Percentiles rank a stretch among this genome's conserved stretches.
These are phyloP conservation scores for Sphaerobolus stellatus DNA, from an alignment of 1,284 basidiomycete species.

Conservation along the genomic window DNA sequence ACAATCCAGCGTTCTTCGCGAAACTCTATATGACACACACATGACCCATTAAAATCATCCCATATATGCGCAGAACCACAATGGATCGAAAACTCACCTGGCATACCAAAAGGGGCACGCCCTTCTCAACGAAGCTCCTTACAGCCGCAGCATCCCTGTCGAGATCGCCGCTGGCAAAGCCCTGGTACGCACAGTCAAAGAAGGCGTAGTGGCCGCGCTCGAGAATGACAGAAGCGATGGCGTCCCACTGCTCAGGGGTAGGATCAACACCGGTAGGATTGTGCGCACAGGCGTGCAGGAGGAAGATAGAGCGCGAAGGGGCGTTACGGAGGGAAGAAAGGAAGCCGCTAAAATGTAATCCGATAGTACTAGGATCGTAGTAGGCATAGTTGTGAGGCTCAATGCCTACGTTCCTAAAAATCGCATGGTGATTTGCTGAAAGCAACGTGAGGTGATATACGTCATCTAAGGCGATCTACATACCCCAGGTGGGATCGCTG, in stretches of 20 bases:
- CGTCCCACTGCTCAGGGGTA: conserved; percentile 84
- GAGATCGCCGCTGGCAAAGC: conserved; percentile 84
- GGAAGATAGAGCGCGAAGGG: conserved; percentile 76
- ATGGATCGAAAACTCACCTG: conserved; percentile 51
- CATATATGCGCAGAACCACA: neutral
- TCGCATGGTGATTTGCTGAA: conserved; percentile 86
- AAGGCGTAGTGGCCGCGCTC: conserved; percentile 84
- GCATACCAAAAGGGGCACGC: conserved; percentile 82
- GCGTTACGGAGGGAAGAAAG: conserved; percentile 63
- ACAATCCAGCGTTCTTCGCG: conserved; percentile 94
- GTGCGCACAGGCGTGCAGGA: conserved; percentile 93
- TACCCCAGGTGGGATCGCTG: conserved; percentile 93
- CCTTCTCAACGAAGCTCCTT: conserved; percentile 66
- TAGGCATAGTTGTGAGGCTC: conserved; percentile 83
- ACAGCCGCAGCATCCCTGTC: conserved; percentile 77
- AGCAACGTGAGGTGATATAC: conserved; percentile 3
- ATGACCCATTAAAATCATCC: neutral
- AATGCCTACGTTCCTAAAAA: conserved; percentile 84
- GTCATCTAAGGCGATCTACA: conserved; percentile 29
- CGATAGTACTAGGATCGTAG: conserved; percentile 88
- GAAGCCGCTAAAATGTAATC: conserved; percentile 81
- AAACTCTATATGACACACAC: conserved; percentile 63
- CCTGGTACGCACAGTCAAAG: conserved; percentile 96
- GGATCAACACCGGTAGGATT: conserved; percentile 97
- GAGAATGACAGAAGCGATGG: conserved; percentile 75